Evolutionary conservation across 2,329 filamentous ascomycete species (phyloP), one percentile per base, ranked within the genome.

Genomic region (Gnomoniopsis sp.): DNA sequence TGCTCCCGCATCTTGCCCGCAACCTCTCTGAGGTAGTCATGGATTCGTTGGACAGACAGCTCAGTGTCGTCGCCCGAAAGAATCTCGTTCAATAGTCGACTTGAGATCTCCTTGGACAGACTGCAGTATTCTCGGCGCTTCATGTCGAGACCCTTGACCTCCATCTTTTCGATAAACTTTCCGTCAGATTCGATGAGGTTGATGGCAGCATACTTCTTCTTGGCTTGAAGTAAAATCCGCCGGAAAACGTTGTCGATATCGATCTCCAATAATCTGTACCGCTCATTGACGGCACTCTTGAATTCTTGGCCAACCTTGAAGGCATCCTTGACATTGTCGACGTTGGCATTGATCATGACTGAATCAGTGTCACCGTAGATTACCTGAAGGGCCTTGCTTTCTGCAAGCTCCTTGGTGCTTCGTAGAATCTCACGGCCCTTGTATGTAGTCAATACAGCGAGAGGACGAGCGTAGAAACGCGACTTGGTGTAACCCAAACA

Each of bases 281-380:
- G 87, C 66, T 96, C 91, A 70, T 99, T 99, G 75, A 99, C 95
- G 23, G 91, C 86, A 67, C 87, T 88, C 77, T 97, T 98, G 81
- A 99, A 98, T 63, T 98, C 91, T 48, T 91, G 88, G 58, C 95
- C 96, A 53, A 99, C 89, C 70, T 90, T 93, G 67, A 97, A 78
- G 1, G 95, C 95, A 68, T 96, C 92, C 34, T 90, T 86, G 33
- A 98, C 89, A 65, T 90, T 96, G 74, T 97, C 91, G 57, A 95
- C 92, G 69, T 98, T 98, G 63, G 95, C 96, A 70, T 99, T 99
- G 79, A 99, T 98, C 95, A 99, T 99, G 75, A 99, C 95, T 10
- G 95, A 99, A 75, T 99, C 95, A 14, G 95, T 99, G 75, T 99
- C 95, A 77, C 95, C 95, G 68, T 99, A 99, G 63, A 99, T 98